These are phyloP conservation scores for Amanita thiersii DNA, from an alignment of 768 basidiomycete species.

Conservation along the genomic window DNA sequence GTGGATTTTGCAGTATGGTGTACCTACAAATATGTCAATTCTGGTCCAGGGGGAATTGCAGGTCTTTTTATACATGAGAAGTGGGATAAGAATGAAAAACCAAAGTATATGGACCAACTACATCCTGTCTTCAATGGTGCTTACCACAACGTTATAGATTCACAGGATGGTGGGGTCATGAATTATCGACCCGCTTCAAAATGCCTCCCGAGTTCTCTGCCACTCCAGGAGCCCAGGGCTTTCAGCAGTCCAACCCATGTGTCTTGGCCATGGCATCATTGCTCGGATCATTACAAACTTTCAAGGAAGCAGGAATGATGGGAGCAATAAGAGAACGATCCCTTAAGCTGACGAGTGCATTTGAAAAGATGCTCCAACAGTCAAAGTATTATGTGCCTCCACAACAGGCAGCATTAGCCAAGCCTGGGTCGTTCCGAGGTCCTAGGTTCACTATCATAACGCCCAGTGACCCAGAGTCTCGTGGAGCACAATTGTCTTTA, in stretches of 20 bases:
- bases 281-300: slow-evolving; percentile 74
- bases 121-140: slow-evolving; percentile 9
- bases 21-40: slow-evolving; percentile 96
- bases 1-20: slow-evolving; percentile 99
- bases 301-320: slow-evolving; percentile 76
- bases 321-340: slow-evolving; percentile 60
- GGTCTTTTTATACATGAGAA: slow-evolving; percentile 84
- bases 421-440: slow-evolving; percentile 13
- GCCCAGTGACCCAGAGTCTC: slow-evolving; percentile 51
- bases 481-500: slow-evolving; percentile 87
- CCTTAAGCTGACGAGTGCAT: slow-evolving; percentile 55
- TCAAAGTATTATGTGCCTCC: slow-evolving; percentile 59
- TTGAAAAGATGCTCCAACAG: slow-evolving; percentile 55
- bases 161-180: slow-evolving; percentile 98
- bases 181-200: slow-evolving; percentile 75
- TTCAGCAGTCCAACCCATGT: slow-evolving; percentile 93
- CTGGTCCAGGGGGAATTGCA: slow-evolving; percentile 96
- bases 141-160: slow-evolving; percentile 39
- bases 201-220: slow-evolving; percentile 85
- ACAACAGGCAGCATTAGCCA: slow-evolving; percentile 20
- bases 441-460: slow-evolving; percentile 89
- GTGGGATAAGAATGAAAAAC: slow-evolving; percentile 56
- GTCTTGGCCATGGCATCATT: slow-evolving; percentile 74
- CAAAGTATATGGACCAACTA: slow-evolving; percentile 43
- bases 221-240: slow-evolving; percentile 87